These are phyloP conservation scores for Jatropha curcas DNA, from an alignment of 345 rosid genomes.

Conservation along the genomic window DNA sequence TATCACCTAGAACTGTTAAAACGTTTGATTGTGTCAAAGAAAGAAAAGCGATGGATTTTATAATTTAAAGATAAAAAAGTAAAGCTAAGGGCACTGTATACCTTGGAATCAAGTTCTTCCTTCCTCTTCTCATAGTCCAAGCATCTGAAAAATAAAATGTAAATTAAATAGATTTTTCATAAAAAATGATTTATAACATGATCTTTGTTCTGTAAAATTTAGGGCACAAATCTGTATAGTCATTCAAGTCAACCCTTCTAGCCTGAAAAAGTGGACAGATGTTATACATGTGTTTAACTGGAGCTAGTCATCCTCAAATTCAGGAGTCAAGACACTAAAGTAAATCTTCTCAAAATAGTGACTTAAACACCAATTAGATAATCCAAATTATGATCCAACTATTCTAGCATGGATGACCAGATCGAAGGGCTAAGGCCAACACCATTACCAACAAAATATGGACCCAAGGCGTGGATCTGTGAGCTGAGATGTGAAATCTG, in stretches of 20 bases:
- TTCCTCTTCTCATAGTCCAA: slow-evolving; percentile 57
- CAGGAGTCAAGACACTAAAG: no score
- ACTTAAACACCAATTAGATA: background rate
- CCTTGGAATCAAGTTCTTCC: slow-evolving; percentile 64
- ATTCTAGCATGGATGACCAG: background rate
- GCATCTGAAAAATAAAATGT: slow-evolving; percentile 47
- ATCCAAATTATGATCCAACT: background rate
- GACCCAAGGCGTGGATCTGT: background rate
- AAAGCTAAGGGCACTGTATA: slow-evolving; percentile 20
- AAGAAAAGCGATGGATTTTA: background rate
- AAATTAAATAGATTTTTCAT: background rate
- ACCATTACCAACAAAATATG: background rate
- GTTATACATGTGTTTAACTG: background rate
- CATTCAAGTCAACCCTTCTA: background rate
- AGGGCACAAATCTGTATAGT: background rate
- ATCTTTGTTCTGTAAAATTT: background rate
- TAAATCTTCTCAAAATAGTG: no score
- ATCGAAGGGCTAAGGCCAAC: background rate
- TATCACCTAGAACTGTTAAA: background rate
- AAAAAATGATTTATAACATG: no score
- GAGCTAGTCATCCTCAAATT: no score
- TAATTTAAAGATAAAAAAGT: no score
- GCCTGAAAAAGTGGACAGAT: background rate
- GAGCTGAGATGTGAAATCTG: no score
- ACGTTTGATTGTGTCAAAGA: background rate